These are phyloP conservation scores for Phytopythium mirpurense DNA, from an alignment of 352 stramenopile species.

Conservation along the genomic window DNA sequence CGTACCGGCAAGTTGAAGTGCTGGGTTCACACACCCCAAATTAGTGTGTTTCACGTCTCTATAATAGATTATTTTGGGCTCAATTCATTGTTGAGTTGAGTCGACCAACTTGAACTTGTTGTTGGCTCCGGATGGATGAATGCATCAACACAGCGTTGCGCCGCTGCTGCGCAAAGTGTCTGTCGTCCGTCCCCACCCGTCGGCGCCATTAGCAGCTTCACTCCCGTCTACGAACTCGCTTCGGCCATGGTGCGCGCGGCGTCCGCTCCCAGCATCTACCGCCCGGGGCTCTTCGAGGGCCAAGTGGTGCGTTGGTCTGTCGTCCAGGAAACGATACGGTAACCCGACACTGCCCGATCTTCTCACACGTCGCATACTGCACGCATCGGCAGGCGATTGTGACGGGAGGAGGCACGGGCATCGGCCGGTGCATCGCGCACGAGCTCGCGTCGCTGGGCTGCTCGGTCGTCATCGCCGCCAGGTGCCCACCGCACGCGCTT, in stretches of 20 bases:
- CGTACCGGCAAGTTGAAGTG: too few species aligned
- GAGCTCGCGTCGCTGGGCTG: conserved; percentile 75
- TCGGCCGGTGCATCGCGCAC: conserved; percentile 77
- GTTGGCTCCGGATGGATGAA: too few species aligned
- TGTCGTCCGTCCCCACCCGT: too few species aligned
- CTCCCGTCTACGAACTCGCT: background rate
- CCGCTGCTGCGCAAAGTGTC: too few species aligned
- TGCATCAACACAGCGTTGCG: conserved; percentile 2
- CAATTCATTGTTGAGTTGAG: background rate
- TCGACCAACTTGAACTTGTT: background rate
- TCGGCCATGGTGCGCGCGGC: conserved; percentile 39
- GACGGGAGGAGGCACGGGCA: conserved; percentile 83
- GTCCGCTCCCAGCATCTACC: conserved; percentile 53
- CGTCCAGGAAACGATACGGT: too few species aligned
- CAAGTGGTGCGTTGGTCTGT: conserved; percentile 83
- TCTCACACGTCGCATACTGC: conserved; percentile 12
- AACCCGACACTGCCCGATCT: too few species aligned
- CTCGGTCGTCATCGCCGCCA: conserved; percentile 75
- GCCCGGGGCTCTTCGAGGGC: conserved; percentile 53
- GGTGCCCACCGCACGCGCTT: conserved; percentile 48
- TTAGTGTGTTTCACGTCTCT: too few species aligned
- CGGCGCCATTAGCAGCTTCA: background rate
- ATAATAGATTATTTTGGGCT: background rate
- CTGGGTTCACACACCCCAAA: too few species aligned
- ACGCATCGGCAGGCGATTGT: conserved; percentile 51